Evolutionary conservation across 352 stramenopile species (phyloP).

Genomic region (Thraustochytrium sp.): DNA sequence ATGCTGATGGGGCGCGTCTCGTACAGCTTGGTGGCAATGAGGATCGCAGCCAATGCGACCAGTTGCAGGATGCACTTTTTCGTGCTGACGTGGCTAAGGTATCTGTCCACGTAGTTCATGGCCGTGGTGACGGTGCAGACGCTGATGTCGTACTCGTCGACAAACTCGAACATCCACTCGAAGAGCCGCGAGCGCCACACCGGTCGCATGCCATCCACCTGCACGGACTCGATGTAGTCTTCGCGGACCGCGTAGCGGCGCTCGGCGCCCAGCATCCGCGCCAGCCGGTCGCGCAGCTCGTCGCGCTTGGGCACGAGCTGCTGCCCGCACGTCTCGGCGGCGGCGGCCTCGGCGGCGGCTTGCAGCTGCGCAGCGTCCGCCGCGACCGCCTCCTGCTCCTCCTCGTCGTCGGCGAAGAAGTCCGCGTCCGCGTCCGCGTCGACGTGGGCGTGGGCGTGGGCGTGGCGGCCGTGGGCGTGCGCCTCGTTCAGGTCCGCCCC

Average conservation of each 20-base stretch:
- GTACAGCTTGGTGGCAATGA: slow-evolving; percentile 50
- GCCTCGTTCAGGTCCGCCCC: too few relatives aligned
- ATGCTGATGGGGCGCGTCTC: slow-evolving; percentile 46
- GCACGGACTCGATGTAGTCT: slow-evolving; percentile 44
- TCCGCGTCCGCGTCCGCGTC: not conserved
- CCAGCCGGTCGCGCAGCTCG: not conserved
- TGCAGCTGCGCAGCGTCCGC: not conserved
- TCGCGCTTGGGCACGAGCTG: not conserved
- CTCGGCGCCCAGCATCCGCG: slow-evolving; percentile 15
- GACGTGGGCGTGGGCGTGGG: too few relatives aligned
- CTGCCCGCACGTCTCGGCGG: too few relatives aligned
- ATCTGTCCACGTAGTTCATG: slow-evolving; percentile 53
- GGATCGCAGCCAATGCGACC: slow-evolving; percentile 47
- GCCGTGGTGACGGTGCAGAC: slow-evolving; percentile 43
- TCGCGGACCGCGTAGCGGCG: not conserved
- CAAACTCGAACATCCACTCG: slow-evolving; percentile 48
- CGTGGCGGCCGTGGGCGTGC: too few relatives aligned
- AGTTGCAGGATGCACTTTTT: slow-evolving; percentile 48
- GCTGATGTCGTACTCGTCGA: slow-evolving; percentile 19
- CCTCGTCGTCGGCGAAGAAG: not conserved
- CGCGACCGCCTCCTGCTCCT: not conserved
- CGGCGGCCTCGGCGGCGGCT: not conserved
- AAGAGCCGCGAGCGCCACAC: slow-evolving; percentile 30
- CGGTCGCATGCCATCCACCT: slow-evolving; percentile 41
- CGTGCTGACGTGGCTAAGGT: slow-evolving; percentile 26